Percentiles rank a stretch among this genome's conserved stretches.
Conservation (phyloP, 306 rosid species). For the Fragaria ananassa region DNA sequence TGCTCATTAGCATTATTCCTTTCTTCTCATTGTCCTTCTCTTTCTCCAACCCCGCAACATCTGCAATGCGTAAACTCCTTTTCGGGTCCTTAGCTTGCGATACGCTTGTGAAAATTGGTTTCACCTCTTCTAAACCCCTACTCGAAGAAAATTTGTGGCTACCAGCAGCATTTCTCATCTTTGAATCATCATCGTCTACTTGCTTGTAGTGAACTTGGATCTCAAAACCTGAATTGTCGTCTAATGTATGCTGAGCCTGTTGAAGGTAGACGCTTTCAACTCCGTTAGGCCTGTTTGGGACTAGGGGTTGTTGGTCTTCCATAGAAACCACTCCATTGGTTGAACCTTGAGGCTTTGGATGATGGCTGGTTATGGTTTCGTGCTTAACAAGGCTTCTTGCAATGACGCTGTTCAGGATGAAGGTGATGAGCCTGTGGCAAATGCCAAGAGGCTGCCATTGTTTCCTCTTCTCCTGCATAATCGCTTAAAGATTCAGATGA, state of each 20-base stretch:
- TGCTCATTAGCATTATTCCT: conserved; percentile 16
- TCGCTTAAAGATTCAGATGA: background rate
- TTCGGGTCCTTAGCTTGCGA: background rate
- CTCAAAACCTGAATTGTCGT: background rate
- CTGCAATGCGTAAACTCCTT: background rate
- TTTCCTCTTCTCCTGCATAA: conserved; percentile 21
- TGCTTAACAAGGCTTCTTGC: conserved; percentile 15
- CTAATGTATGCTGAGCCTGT: background rate
- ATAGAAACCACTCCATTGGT: background rate
- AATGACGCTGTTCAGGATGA: conserved; percentile 23
- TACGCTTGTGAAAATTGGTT: background rate
- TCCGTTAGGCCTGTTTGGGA: background rate
- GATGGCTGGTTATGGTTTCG: conserved; percentile 8
- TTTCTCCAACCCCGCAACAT: conserved; percentile 1
- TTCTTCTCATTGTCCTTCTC: conserved; percentile 21
- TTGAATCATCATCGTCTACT: conserved; percentile 2
- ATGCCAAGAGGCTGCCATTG: conserved; percentile 10
- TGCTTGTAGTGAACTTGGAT: conserved; percentile 19
- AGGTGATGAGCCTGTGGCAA: conserved; percentile 28
- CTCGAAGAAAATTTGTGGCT: background rate
- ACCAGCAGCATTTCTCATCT: background rate
- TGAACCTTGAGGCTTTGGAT: conserved; percentile 7
- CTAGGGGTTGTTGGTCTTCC: conserved; percentile 8
- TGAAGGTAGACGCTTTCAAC: background rate
- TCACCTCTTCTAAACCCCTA: background rate